Evolutionary conservation across 805 yeast species (phyloP).

Genomic region (Tetrapisispora nanseiensis): DNA sequence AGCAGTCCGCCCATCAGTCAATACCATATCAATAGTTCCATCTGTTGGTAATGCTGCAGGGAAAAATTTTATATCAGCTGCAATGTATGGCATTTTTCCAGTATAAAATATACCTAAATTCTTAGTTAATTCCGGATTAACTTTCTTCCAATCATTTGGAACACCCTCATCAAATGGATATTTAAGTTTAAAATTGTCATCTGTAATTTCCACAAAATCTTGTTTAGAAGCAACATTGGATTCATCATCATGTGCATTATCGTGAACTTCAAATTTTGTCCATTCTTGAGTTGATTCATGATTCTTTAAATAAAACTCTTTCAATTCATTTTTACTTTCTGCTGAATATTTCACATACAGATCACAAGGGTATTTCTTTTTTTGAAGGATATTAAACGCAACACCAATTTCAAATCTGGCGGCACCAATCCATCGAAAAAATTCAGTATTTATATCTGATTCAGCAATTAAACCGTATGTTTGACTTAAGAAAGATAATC

Average conservation of each 20-base stretch:
- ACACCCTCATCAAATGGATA: slow-evolving; percentile 35
- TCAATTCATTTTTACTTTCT: slow-evolving; percentile 41
- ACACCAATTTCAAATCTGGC: slow-evolving; percentile 81
- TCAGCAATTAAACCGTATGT: slow-evolving; percentile 90
- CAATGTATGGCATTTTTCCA: slow-evolving; percentile 87
- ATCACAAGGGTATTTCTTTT: slow-evolving; percentile 73
- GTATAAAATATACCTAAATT: slow-evolving; percentile 69
- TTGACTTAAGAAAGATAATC: slow-evolving; percentile 73
- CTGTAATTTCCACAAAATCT: slow-evolving; percentile 22
- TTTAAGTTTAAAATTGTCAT: slow-evolving; percentile 36
- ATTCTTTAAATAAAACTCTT: slow-evolving; percentile 36
- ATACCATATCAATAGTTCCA: slow-evolving; percentile 74
- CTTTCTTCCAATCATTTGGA: slow-evolving; percentile 60
- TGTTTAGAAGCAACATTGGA: neutral
- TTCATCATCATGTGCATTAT: neutral
- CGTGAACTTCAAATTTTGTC: neutral
- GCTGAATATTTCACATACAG: slow-evolving; percentile 61
- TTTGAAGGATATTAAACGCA: slow-evolving; percentile 43
- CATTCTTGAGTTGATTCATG: slow-evolving; percentile 7
- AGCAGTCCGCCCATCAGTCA: slow-evolving; percentile 58
- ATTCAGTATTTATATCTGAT: slow-evolving; percentile 87
- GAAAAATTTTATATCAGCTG: slow-evolving; percentile 75
- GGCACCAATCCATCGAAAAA: slow-evolving; percentile 79
- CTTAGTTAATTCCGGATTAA: slow-evolving; percentile 39
- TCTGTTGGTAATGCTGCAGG: slow-evolving; percentile 90